Evolutionary conservation across 805 yeast species (phyloP).

Genomic region (Ogataea chonburiensis): DNA sequence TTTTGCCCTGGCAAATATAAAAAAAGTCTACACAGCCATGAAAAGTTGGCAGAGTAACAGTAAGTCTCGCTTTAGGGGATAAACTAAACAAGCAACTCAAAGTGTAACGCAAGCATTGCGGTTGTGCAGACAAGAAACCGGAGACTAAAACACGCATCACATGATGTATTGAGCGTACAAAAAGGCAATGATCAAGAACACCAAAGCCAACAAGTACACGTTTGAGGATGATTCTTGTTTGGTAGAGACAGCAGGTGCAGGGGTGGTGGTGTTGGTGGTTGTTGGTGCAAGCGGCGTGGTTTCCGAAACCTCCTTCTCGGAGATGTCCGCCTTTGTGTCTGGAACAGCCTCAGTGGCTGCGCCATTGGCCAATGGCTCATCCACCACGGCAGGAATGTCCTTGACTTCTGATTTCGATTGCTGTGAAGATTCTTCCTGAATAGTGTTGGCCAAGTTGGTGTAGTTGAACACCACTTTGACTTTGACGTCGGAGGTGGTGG

Average conservation of each 20-base stretch:
- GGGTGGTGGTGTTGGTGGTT: slow-evolving; percentile 7
- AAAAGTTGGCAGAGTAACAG: slow-evolving; percentile 4
- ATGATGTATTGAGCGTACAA: slow-evolving; percentile 20
- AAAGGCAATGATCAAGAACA: slow-evolving; percentile 23
- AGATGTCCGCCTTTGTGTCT: slow-evolving; percentile 1
- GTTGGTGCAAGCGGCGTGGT: slow-evolving; percentile 13
- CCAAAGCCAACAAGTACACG: slow-evolving; percentile 20
- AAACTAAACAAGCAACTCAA: slow-evolving; percentile 6
- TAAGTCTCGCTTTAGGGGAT: slow-evolving; percentile 4
- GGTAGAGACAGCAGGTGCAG: slow-evolving; percentile 4
- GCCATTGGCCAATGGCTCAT: slow-evolving; percentile 15
- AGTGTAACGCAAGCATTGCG: slow-evolving; percentile 1
- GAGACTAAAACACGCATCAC: slow-evolving; percentile 5
- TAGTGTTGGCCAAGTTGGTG: slow-evolving; percentile 31
- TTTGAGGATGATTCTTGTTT: slow-evolving; percentile 10
- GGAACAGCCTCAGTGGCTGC: slow-evolving; percentile 5
- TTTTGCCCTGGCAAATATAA: slow-evolving; percentile 6
- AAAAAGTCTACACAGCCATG: slow-evolving; percentile 9
- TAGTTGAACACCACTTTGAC: slow-evolving; percentile 33
- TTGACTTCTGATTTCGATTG: slow-evolving; percentile 19
- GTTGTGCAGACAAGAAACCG: background rate
- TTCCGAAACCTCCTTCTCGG: slow-evolving; percentile 2
- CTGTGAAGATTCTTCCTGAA: slow-evolving; percentile 32
- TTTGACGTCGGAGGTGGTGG: slow-evolving; percentile 29
- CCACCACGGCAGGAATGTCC: slow-evolving; percentile 16